Conservation (phyloP, 495 filamentous ascomycete genomes). For the Podospora pseudocomata region DNA sequence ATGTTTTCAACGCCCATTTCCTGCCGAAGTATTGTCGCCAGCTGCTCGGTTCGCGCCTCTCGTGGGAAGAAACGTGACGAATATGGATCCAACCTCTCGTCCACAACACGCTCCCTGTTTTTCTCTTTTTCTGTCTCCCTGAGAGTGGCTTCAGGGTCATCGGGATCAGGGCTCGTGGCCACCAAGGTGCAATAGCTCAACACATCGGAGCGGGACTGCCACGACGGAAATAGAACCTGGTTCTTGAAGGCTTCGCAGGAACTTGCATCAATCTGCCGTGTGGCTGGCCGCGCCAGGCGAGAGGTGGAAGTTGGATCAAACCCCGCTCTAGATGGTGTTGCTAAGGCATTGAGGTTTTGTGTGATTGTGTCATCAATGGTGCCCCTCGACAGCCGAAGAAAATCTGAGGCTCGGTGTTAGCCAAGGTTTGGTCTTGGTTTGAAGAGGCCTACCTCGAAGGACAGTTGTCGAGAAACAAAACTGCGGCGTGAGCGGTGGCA, state of each 20-base stretch:
- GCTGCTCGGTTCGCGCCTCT: slow-evolving; percentile 76
- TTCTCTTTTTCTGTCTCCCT: slow-evolving; percentile 66
- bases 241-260: slow-evolving; percentile 72
- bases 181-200: slow-evolving; percentile 87
- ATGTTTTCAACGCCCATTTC: slow-evolving; percentile 87
- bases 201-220: slow-evolving; percentile 81
- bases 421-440: neutral
- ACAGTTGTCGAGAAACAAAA: slow-evolving; percentile 89
- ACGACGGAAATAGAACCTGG: slow-evolving; percentile 79
- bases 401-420: slow-evolving; percentile 55
- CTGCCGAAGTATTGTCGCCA: slow-evolving; percentile 74
- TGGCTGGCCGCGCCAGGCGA: slow-evolving; percentile 48
- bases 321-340: slow-evolving; percentile 64
- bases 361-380: slow-evolving; percentile 90
- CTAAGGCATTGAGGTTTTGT: slow-evolving; percentile 87
- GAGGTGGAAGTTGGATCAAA: slow-evolving; percentile 82
- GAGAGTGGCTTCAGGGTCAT: slow-evolving; percentile 74
- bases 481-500: slow-evolving; percentile 71
- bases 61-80: slow-evolving; percentile 77
- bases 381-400: slow-evolving; percentile 81
- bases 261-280: slow-evolving; percentile 51
- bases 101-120: slow-evolving; percentile 70
- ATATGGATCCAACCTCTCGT: slow-evolving; percentile 93
- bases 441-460: slow-evolving; percentile 62
- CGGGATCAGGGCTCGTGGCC: slow-evolving; percentile 80